phyloP scores from a whole-genome alignment of 163 green algal species.

The Scenedesmus sp. region DNA sequence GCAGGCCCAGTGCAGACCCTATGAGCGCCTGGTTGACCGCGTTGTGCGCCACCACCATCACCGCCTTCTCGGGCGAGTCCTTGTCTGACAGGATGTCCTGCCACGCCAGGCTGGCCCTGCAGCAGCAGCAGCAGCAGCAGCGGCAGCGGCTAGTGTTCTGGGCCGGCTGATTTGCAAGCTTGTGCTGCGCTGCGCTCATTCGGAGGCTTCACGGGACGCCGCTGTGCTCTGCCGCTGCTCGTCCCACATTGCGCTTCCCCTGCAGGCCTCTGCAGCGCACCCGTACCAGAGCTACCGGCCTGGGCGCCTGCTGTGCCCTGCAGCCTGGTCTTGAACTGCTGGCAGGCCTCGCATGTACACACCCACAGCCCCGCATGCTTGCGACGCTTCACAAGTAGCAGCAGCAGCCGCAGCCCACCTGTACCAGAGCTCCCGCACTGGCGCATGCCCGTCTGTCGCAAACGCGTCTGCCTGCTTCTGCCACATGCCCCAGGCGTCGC shows the following conservation, averaged over 20 bases:
- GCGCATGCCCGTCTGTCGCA: conserved; percentile 87
- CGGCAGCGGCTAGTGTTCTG: background rate
- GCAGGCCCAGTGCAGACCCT: conserved; percentile 85
- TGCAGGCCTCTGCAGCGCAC: too few species aligned
- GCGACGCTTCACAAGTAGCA: background rate
- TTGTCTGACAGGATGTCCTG: conserved; percentile 70
- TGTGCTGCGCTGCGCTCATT: too few species aligned
- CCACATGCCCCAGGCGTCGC: conserved; percentile 87
- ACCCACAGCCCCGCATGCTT: too few species aligned
- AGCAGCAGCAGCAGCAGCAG: background rate
- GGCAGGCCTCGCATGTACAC: too few species aligned
- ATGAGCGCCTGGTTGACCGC: conserved; percentile 97
- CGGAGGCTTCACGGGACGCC: too few species aligned
- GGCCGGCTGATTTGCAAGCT: too few species aligned
- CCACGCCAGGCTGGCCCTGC: conserved; percentile 87
- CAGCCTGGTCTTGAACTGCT: too few species aligned
- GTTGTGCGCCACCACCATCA: conserved; percentile 97
- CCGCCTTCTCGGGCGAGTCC: conserved; percentile 28
- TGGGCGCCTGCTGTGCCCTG: too few species aligned
- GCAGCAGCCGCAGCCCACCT: conserved; percentile 20
- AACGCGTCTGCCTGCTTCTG: conserved; percentile 88
- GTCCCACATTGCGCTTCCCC: too few species aligned
- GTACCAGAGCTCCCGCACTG: conserved; percentile 93
- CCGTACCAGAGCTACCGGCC: too few species aligned
- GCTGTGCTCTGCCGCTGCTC: too few species aligned